These are phyloP conservation scores for Calocybe indica DNA, from an alignment of 768 basidiomycete genomes.

Conservation along the genomic window DNA sequence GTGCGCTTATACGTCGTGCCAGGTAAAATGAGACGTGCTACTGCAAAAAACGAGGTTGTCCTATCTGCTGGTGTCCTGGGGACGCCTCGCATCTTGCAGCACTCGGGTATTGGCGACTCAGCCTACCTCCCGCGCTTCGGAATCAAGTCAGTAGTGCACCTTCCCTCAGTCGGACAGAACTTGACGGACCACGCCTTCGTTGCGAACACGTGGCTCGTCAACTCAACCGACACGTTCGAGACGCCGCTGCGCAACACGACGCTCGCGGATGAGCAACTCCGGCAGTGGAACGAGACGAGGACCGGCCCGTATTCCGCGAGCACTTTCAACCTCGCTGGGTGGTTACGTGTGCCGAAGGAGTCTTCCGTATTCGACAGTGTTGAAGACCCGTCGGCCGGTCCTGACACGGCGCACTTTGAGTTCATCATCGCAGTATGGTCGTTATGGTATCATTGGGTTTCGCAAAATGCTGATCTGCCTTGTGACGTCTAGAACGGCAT, in stretches of 20 bases:
- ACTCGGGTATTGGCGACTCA: slow-evolving; percentile 23
- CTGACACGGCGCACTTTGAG: slow-evolving; percentile 20
- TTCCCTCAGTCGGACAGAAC: slow-evolving; percentile 25
- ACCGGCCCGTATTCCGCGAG: slow-evolving; percentile 13
- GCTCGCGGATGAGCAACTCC: slow-evolving; percentile 9
- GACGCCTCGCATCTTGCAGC: slow-evolving; percentile 21
- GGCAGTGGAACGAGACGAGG: slow-evolving; percentile 13
- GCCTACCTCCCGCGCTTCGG: slow-evolving; percentile 10
- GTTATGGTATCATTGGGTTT: background rate
- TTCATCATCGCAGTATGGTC: slow-evolving; percentile 21
- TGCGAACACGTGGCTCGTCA: slow-evolving; percentile 20
- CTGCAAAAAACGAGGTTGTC: slow-evolving; percentile 26
- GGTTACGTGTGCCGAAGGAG: slow-evolving; percentile 17
- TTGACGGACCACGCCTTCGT: slow-evolving; percentile 23
- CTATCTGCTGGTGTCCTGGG: slow-evolving; percentile 24
- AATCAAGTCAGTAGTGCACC: slow-evolving; percentile 17
- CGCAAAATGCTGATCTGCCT: background rate
- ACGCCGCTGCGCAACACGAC: slow-evolving; percentile 14
- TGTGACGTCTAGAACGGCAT: slow-evolving; percentile 3
- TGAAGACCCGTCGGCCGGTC: slow-evolving; percentile 21
- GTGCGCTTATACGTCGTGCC: background rate
- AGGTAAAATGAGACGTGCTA: slow-evolving; percentile 10
- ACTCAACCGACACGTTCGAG: slow-evolving; percentile 20
- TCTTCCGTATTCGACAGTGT: slow-evolving; percentile 14
- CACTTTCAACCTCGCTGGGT: slow-evolving; percentile 14